Percentiles rank a stretch among this genome's conserved stretches.
These are phyloP conservation scores for Metarhizium sp. DNA, from an alignment of 2,329 filamentous ascomycete species.

Conservation along the genomic window DNA sequence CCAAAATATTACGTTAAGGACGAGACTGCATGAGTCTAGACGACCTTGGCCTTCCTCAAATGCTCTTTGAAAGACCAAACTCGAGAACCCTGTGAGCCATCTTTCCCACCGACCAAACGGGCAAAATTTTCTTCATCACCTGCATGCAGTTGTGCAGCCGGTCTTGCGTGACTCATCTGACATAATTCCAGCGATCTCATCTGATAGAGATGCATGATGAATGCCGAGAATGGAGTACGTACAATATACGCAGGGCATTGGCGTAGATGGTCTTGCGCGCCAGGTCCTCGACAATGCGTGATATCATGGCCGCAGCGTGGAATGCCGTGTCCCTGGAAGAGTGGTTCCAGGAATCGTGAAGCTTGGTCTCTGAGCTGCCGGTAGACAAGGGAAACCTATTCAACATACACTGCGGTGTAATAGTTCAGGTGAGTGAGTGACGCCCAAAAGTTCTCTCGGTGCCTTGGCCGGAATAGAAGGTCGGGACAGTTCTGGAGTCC, in stretches of 20 bases:
- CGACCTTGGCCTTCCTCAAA: conserved; percentile 65
- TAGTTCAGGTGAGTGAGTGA: conserved; percentile 91
- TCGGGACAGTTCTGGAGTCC: conserved; percentile 96
- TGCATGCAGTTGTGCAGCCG: conserved; percentile 81
- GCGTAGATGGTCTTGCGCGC: conserved; percentile 71
- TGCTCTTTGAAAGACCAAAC: conserved; percentile 77
- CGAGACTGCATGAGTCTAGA: background rate
- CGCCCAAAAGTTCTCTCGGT: conserved; percentile 91
- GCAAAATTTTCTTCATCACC: conserved; percentile 85
- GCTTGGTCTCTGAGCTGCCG: conserved; percentile 50
- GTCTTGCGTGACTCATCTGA: conserved; percentile 82
- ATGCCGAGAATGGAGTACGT: conserved; percentile 90
- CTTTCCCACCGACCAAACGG: conserved; percentile 94
- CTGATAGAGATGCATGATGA: conserved; percentile 99
- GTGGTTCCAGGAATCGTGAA: conserved; percentile 67
- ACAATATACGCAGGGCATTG: conserved; percentile 95
- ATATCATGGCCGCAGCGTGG: conserved; percentile 94
- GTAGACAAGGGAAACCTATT: conserved; percentile 97
- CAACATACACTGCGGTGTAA: conserved; percentile 91
- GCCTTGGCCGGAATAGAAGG: conserved; percentile 85
- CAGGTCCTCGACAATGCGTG: conserved; percentile 87
- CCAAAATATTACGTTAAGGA: too few relatives aligned
- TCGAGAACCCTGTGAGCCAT: conserved; percentile 98
- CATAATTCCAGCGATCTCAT: conserved; percentile 91
- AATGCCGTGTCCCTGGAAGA: conserved; percentile 94